Evolutionary conservation across 345 rosid genomes (phyloP).

Genomic region (Ceriops tagal): DNA sequence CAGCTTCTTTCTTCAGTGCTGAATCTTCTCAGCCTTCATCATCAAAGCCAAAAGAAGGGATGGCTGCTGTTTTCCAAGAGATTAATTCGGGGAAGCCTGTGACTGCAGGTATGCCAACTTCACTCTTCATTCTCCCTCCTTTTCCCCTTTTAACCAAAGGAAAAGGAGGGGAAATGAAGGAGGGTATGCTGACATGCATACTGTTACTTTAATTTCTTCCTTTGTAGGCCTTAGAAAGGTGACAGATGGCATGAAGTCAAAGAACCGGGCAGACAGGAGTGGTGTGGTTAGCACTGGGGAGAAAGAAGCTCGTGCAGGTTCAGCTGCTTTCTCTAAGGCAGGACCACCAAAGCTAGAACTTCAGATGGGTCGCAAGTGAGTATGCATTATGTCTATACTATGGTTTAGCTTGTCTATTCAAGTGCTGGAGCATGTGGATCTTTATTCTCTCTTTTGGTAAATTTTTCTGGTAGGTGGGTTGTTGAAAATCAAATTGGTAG

Average conservation of each 20-base stretch:
- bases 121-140: not conserved
- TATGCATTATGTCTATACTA: slow-evolving; percentile 11
- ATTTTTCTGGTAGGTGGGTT: slow-evolving; percentile 61
- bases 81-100: slow-evolving; percentile 63
- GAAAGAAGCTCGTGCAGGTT: slow-evolving; percentile 44
- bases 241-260: slow-evolving; percentile 85
- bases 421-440: slow-evolving; percentile 12
- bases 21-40: slow-evolving; percentile 72
- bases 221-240: slow-evolving; percentile 78
- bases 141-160: not conserved
- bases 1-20: slow-evolving; percentile 65
- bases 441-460: slow-evolving; percentile 14
- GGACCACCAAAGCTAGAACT: slow-evolving; percentile 95
- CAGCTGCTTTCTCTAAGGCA: slow-evolving; percentile 57
- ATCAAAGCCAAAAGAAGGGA: slow-evolving; percentile 73
- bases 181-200: slow-evolving; percentile 12
- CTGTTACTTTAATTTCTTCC: slow-evolving; percentile 11
- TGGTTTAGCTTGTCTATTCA: slow-evolving; percentile 7
- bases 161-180: not conserved
- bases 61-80: slow-evolving; percentile 93
- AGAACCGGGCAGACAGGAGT: slow-evolving; percentile 69
- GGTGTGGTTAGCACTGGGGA: slow-evolving; percentile 60
- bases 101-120: slow-evolving; percentile 49
- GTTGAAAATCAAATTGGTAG: slow-evolving; percentile 93
- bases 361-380: slow-evolving; percentile 98